Base-by-base conservation (phyloP, 73 alveolate genomes). In the Stentor coeruleus region DNA sequence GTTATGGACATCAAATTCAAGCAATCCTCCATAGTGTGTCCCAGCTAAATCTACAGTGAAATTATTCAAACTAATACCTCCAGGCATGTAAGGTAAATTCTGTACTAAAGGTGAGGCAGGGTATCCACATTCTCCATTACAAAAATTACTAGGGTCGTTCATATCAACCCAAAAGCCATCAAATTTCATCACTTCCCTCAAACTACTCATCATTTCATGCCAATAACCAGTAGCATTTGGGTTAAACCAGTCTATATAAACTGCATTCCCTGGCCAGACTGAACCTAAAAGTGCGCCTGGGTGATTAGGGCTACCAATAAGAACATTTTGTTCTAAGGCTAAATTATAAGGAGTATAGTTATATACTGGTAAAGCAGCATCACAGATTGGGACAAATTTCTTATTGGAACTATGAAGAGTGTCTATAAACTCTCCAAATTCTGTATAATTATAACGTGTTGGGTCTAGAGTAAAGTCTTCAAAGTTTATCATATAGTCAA, bases 101-200 rank as follows among this genome's bases (percentile, higher is more conserved):
- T 26, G 81, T 6, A 28, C 88, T 40, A 77, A 82, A 26, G 87
- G 91, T 55, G 81, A 91, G 49, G 92, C 96, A 90, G 6, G 86
- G 82, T 74, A 93, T 57, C 75, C 90, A 2, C 41, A 2, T 39
- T 37, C 93, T 0, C 95, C 97, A 49, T 77, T 84, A 74, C 97
- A 93, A 76, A 95, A 76, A 89, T 88, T 90, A 26, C 97, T 86
- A 39, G 97, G 95, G 81, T 97, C 99, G 87, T 97, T 97, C 99
- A 94, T 96, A 83, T 97, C 99, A 26, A 94, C 84, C 99, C 99
- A 97, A 28, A 97, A 82, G 20, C 99, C 99, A 85, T 92, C 98
- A 81, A 92, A 95, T 30, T 82, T 59, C 11, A 95, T 81, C 73
- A 82, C 85, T 39, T 91, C 59, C 42, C 89, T 77, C 82, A 89